phyloP scores from a whole-genome alignment of 2,329 filamentous ascomycete species.

The Botryotinia globosa region DNA sequence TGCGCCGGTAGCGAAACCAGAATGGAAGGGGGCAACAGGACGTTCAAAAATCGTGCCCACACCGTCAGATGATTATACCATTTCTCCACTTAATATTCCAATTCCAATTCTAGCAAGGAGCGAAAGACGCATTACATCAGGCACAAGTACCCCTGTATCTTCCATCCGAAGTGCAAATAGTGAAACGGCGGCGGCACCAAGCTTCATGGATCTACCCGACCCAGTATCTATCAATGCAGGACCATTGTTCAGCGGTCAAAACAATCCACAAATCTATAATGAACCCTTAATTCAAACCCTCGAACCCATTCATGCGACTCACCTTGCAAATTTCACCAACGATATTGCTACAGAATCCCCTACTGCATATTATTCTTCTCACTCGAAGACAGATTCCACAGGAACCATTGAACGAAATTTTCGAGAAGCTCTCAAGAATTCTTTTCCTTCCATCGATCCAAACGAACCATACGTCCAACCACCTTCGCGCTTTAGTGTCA shows the following conservation, averaged over 20 bases:
- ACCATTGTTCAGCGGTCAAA: slow-evolving; percentile 23
- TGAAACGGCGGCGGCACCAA: slow-evolving; percentile 35
- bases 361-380: slow-evolving; percentile 4
- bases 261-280: slow-evolving; percentile 23
- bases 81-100: slow-evolving; percentile 53
- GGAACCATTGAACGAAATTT: slow-evolving; percentile 35
- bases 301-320: slow-evolving; percentile 3
- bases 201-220: slow-evolving; percentile 21
- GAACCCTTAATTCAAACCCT: slow-evolving; percentile 8
- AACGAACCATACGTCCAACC: slow-evolving; percentile 35
- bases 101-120: slow-evolving; percentile 48
- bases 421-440: slow-evolving; percentile 30
- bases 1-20: slow-evolving; percentile 44
- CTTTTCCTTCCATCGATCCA: slow-evolving; percentile 20
- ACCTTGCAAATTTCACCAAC: slow-evolving; percentile 3
- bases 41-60: slow-evolving; percentile 62
- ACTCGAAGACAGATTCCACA: slow-evolving; percentile 23
- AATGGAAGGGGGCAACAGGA: slow-evolving; percentile 73
- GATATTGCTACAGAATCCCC: background rate
- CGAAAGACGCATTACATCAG: slow-evolving; percentile 40
- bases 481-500: slow-evolving; percentile 38
- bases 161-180: slow-evolving; percentile 28
- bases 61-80: slow-evolving; percentile 57
- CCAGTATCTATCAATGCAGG: slow-evolving; percentile 26
- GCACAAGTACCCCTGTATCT: slow-evolving; percentile 29